phyloP scores from a whole-genome alignment of 331 rosid genomes.

The Pyracantha coccinea region DNA sequence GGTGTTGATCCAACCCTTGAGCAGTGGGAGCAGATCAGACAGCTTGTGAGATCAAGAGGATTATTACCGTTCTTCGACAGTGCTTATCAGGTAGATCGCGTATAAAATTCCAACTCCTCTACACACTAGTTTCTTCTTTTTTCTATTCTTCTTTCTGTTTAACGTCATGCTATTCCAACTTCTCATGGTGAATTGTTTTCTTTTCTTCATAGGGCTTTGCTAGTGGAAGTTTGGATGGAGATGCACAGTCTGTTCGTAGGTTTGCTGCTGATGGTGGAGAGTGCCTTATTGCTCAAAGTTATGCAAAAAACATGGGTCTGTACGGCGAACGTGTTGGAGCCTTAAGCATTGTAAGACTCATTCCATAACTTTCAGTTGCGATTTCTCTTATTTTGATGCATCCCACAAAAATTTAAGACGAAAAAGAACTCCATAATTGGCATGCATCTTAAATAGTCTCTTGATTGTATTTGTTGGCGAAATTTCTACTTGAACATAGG shows the following conservation, averaged over 20 bases:
- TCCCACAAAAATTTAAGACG: neutral
- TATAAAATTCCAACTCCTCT: neutral
- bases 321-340: slow-evolving; percentile 99
- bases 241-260: slow-evolving; percentile 80
- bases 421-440: neutral
- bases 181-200: neutral
- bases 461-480: neutral
- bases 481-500: slow-evolving; percentile 31
- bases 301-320: slow-evolving; percentile 97
- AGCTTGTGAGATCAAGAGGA: slow-evolving; percentile 66
- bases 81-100: slow-evolving; percentile 75
- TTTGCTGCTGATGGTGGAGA: slow-evolving; percentile 99
- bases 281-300: slow-evolving; percentile 85
- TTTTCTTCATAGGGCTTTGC: slow-evolving; percentile 74
- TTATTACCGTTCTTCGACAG: slow-evolving; percentile 99
- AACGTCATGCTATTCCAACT: neutral
- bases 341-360: slow-evolving; percentile 71
- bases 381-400: neutral
- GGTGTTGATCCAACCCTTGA: slow-evolving; percentile 97
- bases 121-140: neutral
- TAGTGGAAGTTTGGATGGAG: slow-evolving; percentile 90
- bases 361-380: neutral
- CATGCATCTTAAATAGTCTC: neutral
- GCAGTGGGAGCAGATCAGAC: slow-evolving; percentile 97
- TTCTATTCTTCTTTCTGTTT: neutral